Conservation (phyloP, 2,329 filamentous ascomycete genomes). For the Pseudocercospora vitis region DNA sequence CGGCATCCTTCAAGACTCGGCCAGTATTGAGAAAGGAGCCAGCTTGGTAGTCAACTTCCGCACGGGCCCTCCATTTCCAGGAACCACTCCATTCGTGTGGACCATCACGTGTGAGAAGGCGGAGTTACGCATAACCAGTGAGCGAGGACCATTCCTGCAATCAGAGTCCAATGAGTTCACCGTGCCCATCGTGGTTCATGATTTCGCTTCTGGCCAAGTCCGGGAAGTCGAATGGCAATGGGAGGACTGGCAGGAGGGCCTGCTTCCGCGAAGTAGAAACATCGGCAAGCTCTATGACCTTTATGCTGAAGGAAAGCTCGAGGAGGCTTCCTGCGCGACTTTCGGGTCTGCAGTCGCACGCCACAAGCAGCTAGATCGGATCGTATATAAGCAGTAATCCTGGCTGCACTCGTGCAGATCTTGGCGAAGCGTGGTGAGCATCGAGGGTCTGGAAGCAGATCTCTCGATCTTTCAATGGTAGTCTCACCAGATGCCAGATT, state of each 20-base stretch:
- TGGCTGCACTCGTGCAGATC: background rate
- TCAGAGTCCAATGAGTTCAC: constrained; percentile 18
- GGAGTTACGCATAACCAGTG: constrained; percentile 26
- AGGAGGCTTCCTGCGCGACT: constrained; percentile 35
- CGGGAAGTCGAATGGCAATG: constrained; percentile 44
- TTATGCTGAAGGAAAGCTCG: constrained; percentile 32
- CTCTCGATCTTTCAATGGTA: background rate
- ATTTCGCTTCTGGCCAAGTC: constrained; percentile 33
- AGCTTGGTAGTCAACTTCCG: constrained; percentile 23
- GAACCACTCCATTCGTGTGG: constrained; percentile 27
- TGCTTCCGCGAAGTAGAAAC: constrained; percentile 29
- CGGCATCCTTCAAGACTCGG: constrained; percentile 23
- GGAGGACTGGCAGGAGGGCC: constrained; percentile 38
- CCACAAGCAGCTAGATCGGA: constrained; percentile 49
- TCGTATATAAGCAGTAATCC: constrained; percentile 12
- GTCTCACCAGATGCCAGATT: background rate
- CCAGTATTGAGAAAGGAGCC: constrained; percentile 20
- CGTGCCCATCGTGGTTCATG: constrained; percentile 33
- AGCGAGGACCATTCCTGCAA: constrained; percentile 23
- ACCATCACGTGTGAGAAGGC: constrained; percentile 31
- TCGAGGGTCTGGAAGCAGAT: background rate
- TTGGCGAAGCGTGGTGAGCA: background rate
- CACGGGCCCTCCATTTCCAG: constrained; percentile 28
- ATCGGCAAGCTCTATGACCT: constrained; percentile 37
- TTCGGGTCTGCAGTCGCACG: constrained; percentile 49